These are phyloP conservation scores for Stylonectria norvegica DNA, from an alignment of 2,329 filamentous ascomycete genomes.

Conservation along the genomic window DNA sequence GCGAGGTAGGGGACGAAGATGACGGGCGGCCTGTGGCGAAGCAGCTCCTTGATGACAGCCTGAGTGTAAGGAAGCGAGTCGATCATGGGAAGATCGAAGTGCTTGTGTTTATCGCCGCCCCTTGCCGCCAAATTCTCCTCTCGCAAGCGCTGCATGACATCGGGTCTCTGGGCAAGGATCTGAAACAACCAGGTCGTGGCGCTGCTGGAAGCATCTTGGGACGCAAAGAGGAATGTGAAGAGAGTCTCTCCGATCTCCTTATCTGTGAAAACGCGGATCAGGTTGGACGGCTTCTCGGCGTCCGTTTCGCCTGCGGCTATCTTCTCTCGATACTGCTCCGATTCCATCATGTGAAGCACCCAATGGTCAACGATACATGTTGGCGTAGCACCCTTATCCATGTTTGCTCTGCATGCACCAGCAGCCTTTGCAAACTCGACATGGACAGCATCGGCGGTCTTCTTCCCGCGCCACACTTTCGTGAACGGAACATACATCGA, in stretches of 20 bases:
- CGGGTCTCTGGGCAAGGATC: slow-evolving; percentile 47
- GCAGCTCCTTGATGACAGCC: slow-evolving; percentile 51
- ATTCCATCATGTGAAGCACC: slow-evolving; percentile 71
- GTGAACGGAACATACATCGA: slow-evolving; percentile 70
- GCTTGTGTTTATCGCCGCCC: slow-evolving; percentile 37
- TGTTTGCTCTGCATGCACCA: slow-evolving; percentile 66
- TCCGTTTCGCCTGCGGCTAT: slow-evolving; percentile 53
- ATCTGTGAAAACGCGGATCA: slow-evolving; percentile 50
- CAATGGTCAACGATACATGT: slow-evolving; percentile 76
- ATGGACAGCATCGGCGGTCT: slow-evolving; percentile 67
- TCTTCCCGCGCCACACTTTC: slow-evolving; percentile 74
- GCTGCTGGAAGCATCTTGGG: slow-evolving; percentile 52
- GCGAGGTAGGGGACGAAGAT: slow-evolving; percentile 53
- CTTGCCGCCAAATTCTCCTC: slow-evolving; percentile 45
- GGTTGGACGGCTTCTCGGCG: slow-evolving; percentile 42
- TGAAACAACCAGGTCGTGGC: slow-evolving; percentile 53
- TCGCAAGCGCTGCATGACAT: slow-evolving; percentile 44
- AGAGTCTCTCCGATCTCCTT: slow-evolving; percentile 48
- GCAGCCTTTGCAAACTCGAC: slow-evolving; percentile 69
- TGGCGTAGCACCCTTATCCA: slow-evolving; percentile 65
- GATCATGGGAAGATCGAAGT: slow-evolving; percentile 44
- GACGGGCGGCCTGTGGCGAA: slow-evolving; percentile 50
- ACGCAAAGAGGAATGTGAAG: slow-evolving; percentile 53
- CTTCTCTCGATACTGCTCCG: slow-evolving; percentile 61
- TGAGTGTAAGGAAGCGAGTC: slow-evolving; percentile 50